Evolutionary conservation across 345 rosid species (phyloP).

Genomic region (Camelina hispida): DNA sequence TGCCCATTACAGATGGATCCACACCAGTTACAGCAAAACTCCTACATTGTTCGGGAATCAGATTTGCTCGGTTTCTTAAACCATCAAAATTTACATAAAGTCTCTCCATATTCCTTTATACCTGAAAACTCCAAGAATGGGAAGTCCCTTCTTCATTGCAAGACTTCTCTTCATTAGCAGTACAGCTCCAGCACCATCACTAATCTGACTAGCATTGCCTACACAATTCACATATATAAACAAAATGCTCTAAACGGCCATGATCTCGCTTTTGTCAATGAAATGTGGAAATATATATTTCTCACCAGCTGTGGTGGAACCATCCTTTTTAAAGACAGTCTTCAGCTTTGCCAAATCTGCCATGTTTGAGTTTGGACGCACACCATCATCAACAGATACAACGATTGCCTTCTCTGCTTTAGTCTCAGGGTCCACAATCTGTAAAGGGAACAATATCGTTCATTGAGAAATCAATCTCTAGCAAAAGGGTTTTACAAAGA

Average conservation of each 20-base stretch:
- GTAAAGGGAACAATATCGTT: conserved; percentile 26
- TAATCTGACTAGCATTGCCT: conserved; percentile 98
- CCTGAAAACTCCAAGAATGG: conserved; percentile 95
- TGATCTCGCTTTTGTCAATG: background rate
- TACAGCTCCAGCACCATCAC: conserved; percentile 98
- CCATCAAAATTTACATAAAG: background rate
- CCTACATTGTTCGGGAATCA: conserved; percentile 52
- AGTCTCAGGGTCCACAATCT: conserved; percentile 88
- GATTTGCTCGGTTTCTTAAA: background rate
- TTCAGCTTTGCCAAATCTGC: conserved; percentile 75
- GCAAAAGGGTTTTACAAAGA: background rate
- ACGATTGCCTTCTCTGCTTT: conserved; percentile 71
- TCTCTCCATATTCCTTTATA: conserved; percentile 31
- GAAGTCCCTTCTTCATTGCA: conserved; percentile 85
- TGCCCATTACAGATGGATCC: conserved; percentile 93
- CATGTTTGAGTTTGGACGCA: conserved; percentile 70
- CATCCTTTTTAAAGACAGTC: conserved; percentile 83
- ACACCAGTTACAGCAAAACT: conserved; percentile 96
- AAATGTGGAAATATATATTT: conserved; percentile 19
- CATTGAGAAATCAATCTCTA: conserved; percentile 5
- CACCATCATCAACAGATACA: conserved; percentile 82
- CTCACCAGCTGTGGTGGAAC: conserved; percentile 93
- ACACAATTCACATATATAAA: conserved; percentile 20
- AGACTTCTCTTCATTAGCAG: conserved; percentile 87
- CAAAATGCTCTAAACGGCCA: background rate